Base-by-base conservation (phyloP, 1,284 basidiomycete genomes). In the Tilletia indica region DNA sequence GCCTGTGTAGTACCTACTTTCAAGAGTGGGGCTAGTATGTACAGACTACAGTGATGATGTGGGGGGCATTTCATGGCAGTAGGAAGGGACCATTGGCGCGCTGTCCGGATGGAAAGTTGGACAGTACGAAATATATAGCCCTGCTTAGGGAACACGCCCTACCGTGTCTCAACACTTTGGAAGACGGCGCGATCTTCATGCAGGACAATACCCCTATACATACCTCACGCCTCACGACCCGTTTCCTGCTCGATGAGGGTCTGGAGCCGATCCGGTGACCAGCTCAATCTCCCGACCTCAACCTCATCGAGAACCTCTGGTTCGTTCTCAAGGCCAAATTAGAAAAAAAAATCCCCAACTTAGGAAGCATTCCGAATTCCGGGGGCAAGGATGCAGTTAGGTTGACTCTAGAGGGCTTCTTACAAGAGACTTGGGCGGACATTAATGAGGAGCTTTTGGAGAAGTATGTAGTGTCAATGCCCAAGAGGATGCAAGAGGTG, bases 271-370 rank as follows among this genome's bases (percentile, higher is more conserved):
- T 58, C n/a, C 21, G 12, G 12, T 58, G 56, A 25, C 56, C 56
- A 25, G 19, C 56, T 25, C 56, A 58, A 58, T 58, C 56, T 58
- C 56, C 56, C 56, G 56, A 58, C 56, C 56, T 58, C 56, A 58
- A 58, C 25, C 56, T 25, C 16, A 58, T 58, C 56, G 56, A 58
- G 56, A 58, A 58, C 21, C 21, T 58, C 21, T 58, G 56, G 56
- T 58, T 58, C 56, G 56, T 58, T 12, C 56, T 21, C 12, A 58
- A 58, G 12, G 21, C 11, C 56, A 58, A 58, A 25, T 25, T 58
- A 9, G 56, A 58, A 58, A 58, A 58, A 34, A 31, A 21, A 58
- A n/a, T 6, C 4, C 56, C 56, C 56, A 31, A 58, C 56, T 21
- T 58, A 12, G 56, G n/a, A 25, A 21, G 12, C 11, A 21, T 58